Evolutionary conservation across 306 rosid species (phyloP), one percentile per base, ranked within the genome.

Genomic region (Begonia peltatifolia): DNA sequence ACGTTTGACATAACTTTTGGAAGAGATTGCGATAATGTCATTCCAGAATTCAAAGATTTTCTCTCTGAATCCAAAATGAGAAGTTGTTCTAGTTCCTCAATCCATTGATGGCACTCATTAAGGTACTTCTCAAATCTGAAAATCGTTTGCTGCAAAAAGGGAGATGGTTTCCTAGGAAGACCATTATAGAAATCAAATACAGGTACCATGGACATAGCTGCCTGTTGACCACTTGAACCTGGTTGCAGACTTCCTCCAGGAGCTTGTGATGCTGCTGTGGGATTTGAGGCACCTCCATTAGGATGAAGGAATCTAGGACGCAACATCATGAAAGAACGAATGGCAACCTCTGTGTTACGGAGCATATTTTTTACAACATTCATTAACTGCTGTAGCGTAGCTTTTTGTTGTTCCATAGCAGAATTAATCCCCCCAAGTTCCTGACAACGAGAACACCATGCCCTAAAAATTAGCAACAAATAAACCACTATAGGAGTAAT

Each of bases 61-160:
- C 77, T 74, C 55, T 86, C 94, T 17, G 83, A 68, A 50, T 77
- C 82, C 57, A 79, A 70, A 61, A 77, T 73, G 52, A n/a, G n/a
- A n/a, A 92, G 63, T 66, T 87, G 99, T 84, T 92, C 99, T 67
- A 92, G 68, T 68, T 92, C 99, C 74, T 81, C 94, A 74, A 92
- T 75, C 87, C 87, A 86, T 68, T 87, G 96, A 60, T 73, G 83
- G 64, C 99, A 86, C 71, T 81, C 93, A 56, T 71, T 60, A 30
- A 86, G 68, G 72, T 83, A 75, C 74, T 83, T 92, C 65, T 92
- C 99, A 68, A 92, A 92, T 75, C 99, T 81, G 52, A 61, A 75
- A 72, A 92, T 59, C 51, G 99, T 81, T 70, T 86, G 86, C 74
- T 73, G 83, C 61, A 92, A 63, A 82, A 86, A 92, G 6, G 87